Evolutionary conservation across 768 basidiomycete genomes (phyloP).

Genomic region (Tricholoma hemisulphureum): DNA sequence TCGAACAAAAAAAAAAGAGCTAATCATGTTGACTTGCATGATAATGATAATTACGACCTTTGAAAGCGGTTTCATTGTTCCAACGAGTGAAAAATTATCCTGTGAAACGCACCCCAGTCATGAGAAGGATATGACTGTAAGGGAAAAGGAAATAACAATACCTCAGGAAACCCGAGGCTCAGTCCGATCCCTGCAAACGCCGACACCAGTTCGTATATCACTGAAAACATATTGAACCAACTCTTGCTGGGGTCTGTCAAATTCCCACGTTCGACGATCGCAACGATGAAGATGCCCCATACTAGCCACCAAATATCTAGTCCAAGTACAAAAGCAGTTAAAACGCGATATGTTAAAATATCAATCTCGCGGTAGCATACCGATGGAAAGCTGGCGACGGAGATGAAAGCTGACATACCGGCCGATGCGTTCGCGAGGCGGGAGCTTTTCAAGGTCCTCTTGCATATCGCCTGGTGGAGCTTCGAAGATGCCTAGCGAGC

Average conservation of each 20-base stretch:
- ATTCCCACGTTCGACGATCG: conserved; percentile 65
- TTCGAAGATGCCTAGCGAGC: conserved; percentile 67
- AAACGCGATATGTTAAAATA: neutral
- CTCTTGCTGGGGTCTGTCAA: conserved; percentile 53
- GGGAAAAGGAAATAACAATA: conserved; percentile 17
- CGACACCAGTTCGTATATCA: conserved; percentile 64
- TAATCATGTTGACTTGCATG: conserved; percentile 44
- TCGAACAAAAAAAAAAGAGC: neutral
- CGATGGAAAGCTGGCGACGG: conserved; percentile 58
- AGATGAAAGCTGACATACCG: conserved; percentile 55
- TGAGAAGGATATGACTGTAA: neutral
- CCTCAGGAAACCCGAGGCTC: conserved; percentile 58
- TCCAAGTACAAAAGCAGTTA: neutral
- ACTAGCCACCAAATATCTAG: conserved; percentile 80
- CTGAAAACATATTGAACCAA: conserved; percentile 61
- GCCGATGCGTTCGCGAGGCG: conserved; percentile 43
- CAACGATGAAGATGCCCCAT: conserved; percentile 67
- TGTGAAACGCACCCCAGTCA: conserved; percentile 8
- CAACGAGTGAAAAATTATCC: conserved; percentile 63
- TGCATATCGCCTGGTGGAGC: conserved; percentile 45
- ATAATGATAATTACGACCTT: conserved; percentile 71
- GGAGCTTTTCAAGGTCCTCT: conserved; percentile 35
- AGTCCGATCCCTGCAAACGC: conserved; percentile 71
- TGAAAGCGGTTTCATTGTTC: conserved; percentile 60
- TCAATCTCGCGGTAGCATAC: conserved; percentile 29